Evolutionary conservation across 768 basidiomycete genomes (phyloP), one percentile per base, ranked within the genome.

Genomic region (Basidioascus undulatus): DNA sequence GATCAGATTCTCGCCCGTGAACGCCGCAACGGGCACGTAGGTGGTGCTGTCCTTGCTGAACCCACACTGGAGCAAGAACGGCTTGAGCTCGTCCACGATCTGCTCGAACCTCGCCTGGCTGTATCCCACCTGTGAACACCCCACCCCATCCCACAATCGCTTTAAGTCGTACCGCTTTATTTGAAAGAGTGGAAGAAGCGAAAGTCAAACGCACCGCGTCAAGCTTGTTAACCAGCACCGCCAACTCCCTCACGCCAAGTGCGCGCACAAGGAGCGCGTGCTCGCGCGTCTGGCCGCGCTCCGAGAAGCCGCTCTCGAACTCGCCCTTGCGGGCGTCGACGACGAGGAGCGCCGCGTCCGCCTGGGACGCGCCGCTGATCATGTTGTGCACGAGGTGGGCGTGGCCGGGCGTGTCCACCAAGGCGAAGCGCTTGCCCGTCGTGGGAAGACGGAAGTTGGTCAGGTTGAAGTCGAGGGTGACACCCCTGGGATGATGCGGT

Each of bases 321-420:
- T 87, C 86, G 16, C 89, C 89, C 1, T 66, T 71, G 5, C 75
- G 65, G 2, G 86, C 74, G 55, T 92, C 92, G 21, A 98, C 74
- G 4, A 96, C 87, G 18, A 96, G 71, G 7, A 96, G 59, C 0
- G 92, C 84, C 35, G 82, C 82, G 49, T 96, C 92, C 0, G 89
- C 92, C 58, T 94, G 92, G 2, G 87, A 74, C 6, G 92, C 89
- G 1, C 92, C 92, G 0, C 87, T 94, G 39, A 98, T 98, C 89
- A 96, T 96, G 55, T 96, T 96, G 1, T 92, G 92, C 47, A 98
- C 78, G 51, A 96, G 96, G 53, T 98, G 92, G 48, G 74, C 77
- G 59, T 98, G 92, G 0, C 92, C 92, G 0, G 92, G 92, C 0
- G 89, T 89, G 51, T 98, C 92, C 24, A 98, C 69, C n/a, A 98